phyloP scores from a whole-genome alignment of 2,329 filamentous ascomycete species.

The Botrytis hyacinthi region DNA sequence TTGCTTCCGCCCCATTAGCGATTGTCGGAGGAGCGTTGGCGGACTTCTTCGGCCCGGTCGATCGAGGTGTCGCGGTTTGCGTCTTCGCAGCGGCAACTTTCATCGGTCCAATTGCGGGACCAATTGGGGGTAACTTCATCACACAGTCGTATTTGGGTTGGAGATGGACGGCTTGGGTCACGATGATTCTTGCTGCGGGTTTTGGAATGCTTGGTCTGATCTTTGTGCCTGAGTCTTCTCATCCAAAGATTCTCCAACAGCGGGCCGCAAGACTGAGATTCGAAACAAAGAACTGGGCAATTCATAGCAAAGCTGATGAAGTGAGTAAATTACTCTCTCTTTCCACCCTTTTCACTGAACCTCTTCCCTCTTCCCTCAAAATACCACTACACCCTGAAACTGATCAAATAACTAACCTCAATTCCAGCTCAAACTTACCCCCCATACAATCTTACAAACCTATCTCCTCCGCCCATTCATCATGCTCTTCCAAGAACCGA shows the following conservation, averaged over 20 bases:
- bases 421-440: conserved; percentile 48
- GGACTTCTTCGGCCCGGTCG: conserved; percentile 59
- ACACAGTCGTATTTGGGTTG: conserved; percentile 50
- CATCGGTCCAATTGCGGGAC: conserved; percentile 41
- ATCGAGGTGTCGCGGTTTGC: conserved; percentile 64
- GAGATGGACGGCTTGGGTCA: conserved; percentile 58
- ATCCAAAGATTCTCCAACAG: conserved; percentile 43
- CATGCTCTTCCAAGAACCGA: conserved; percentile 40
- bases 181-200: conserved; percentile 47
- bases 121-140: conserved; percentile 44
- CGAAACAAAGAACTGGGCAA: conserved; percentile 41
- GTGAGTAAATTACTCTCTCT: conserved; percentile 60
- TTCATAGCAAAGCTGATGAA: conserved; percentile 38
- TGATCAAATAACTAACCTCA: not conserved
- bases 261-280: conserved; percentile 49
- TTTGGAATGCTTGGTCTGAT: conserved; percentile 36
- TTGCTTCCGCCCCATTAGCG: conserved; percentile 50
- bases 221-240: conserved; percentile 13
- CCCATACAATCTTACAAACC: conserved; percentile 44
- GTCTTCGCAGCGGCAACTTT: conserved; percentile 53
- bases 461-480: conserved; percentile 41
- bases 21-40: conserved; percentile 58
- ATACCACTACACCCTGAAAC: conserved; percentile 42
- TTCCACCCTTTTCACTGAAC: conserved; percentile 63
- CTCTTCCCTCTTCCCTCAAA: conserved; percentile 64